Evolutionary conservation across 1,284 basidiomycete species (phyloP).

Genomic region (Sanghuangporus weigelae): DNA sequence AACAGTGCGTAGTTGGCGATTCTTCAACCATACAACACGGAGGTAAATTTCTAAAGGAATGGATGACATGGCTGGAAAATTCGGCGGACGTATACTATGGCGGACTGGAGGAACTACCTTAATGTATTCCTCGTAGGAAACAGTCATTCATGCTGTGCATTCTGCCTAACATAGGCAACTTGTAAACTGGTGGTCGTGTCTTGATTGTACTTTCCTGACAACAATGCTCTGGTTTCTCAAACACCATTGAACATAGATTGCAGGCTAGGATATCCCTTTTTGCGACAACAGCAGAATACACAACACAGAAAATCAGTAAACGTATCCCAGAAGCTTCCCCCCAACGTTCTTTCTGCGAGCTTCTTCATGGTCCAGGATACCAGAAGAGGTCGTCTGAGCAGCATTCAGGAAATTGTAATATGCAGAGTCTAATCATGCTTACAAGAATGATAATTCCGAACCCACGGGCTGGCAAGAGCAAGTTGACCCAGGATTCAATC

Average conservation of each 20-base stretch:
- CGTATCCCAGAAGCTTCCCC: constrained; percentile 84
- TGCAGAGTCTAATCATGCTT: constrained; percentile 24
- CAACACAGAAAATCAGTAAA: constrained; percentile 46
- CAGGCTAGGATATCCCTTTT: background rate
- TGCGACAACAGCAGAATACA: background rate
- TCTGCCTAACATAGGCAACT: too few species aligned
- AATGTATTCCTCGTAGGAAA: background rate
- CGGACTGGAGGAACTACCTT: constrained; percentile 11
- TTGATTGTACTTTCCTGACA: background rate
- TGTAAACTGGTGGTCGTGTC: too few species aligned
- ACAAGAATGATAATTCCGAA: constrained; percentile 96
- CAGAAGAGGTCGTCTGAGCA: constrained; percentile 87
- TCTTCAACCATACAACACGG: constrained; percentile 85
- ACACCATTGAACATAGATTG: background rate
- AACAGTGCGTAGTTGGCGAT: constrained; percentile 85
- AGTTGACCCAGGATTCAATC: constrained; percentile 94
- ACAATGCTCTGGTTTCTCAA: too few species aligned
- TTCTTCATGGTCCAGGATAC: constrained; percentile 99
- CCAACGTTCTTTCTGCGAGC: constrained; percentile 98
- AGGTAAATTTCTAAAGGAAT: constrained; percentile 75
- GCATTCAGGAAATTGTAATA: background rate
- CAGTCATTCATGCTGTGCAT: background rate
- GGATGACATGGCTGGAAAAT: constrained; percentile 86
- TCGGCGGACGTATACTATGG: constrained; percentile 85
- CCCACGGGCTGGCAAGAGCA: constrained; percentile 89